phyloP scores from a whole-genome alignment of 2,329 filamentous ascomycete species.

The Sporothrix pallida region DNA sequence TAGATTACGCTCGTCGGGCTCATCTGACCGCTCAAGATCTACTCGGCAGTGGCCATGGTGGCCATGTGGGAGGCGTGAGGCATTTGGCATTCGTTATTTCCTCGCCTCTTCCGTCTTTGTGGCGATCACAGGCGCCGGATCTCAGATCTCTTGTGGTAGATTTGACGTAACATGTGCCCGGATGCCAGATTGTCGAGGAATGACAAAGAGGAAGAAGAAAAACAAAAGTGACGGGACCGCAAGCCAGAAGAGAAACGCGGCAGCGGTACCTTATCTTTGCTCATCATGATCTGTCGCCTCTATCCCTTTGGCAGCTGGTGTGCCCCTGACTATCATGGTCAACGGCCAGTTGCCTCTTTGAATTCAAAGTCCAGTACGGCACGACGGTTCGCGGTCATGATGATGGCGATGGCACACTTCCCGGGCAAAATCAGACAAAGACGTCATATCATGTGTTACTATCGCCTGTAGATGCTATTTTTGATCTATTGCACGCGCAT shows the following conservation, averaged over 20 bases:
- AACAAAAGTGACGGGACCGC: not conserved
- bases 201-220: not conserved
- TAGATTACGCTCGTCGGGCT: too few species aligned
- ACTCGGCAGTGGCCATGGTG: not conserved
- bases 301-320: too few species aligned
- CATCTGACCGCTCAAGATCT: not conserved
- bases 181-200: not conserved
- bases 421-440: not conserved
- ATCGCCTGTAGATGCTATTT: not conserved
- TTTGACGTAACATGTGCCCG: not conserved
- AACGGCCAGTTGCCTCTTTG: not conserved
- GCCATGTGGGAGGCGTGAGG: not conserved
- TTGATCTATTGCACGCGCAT: not conserved
- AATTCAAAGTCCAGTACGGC: not conserved
- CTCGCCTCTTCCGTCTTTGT: not conserved
- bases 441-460: not conserved
- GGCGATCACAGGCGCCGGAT: not conserved
- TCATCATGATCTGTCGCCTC: not conserved
- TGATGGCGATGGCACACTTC: not conserved
- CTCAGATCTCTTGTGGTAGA: not conserved
- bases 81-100: not conserved
- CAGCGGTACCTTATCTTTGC: not conserved
- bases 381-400: not conserved
- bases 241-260: not conserved
- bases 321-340: not conserved